Evolutionary conservation across 139 green algal species (phyloP), one percentile per base, ranked within the genome.

Genomic region (Chlorella sp.): DNA sequence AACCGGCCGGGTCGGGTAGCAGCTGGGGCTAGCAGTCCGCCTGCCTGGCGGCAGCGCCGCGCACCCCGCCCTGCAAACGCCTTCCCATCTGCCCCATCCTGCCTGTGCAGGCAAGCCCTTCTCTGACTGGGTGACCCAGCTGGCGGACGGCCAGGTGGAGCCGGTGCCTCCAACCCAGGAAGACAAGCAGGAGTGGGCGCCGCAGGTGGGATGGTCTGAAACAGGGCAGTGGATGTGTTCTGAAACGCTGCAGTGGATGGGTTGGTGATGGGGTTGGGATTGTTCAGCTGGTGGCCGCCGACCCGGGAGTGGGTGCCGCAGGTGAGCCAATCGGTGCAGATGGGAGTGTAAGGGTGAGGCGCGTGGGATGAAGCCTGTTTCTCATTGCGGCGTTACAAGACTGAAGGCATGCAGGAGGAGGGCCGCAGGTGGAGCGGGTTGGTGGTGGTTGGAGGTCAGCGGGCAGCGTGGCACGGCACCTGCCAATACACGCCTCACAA

Each of bases 111-210:
- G 43, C 72, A 87, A 69, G 82, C 85, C 85, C 1, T 88, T 83
- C 41, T 20, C 40, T 13, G 81, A 87, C 17, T 91, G 74, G 58
- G 70, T 90, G 51, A 76, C 60, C 44, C 77, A 76, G 20, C 62
- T 91, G 51, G 56, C 81, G 1, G 62, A 46, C 3, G 88, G 85
- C 20, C 60, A 86, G 84, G 78, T 84, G 60, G 11, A 38, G 72
- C 76, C 78, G 13, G 68, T 85, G 76, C 34, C 20, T 32, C 67
- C 58, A 34, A 48, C 62, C 4, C 6, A 24, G 20, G 75, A 78
- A 38, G 83, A 84, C 79, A 64, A n/a, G 22, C 44, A 30, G 6
- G 79, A 84, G 79, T 83, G 77, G 77, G 40, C n/a, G 58, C 77
- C 77, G 40, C 77, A 83, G 77, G 77, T 83, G 77, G 1, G 76